Evolutionary conservation across 352 stramenopile genomes (phyloP).

Genomic region (Phytophthora aleatoria): DNA sequence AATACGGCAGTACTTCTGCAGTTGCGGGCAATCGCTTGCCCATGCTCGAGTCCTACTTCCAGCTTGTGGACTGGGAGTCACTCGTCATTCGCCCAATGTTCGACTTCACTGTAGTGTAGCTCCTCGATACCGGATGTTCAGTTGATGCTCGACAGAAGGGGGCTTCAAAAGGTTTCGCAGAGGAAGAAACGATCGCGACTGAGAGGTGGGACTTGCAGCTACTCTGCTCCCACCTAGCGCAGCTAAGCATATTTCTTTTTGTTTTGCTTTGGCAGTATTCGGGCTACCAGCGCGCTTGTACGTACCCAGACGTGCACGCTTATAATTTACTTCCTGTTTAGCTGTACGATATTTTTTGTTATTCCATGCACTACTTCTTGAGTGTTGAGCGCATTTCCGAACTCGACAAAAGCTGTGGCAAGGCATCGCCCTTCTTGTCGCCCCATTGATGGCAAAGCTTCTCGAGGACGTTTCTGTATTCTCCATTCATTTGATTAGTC

Average conservation of each 20-base stretch:
- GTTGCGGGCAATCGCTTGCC: slow-evolving; percentile 82
- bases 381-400: slow-evolving; percentile 1
- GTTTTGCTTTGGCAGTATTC: slow-evolving; percentile 19
- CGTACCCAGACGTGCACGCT: slow-evolving; percentile 21
- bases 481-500: neutral
- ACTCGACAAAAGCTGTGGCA: neutral
- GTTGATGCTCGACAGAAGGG: slow-evolving; percentile 19
- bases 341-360: slow-evolving; percentile 9
- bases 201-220: slow-evolving; percentile 12
- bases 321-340: slow-evolving; percentile 46
- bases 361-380: slow-evolving; percentile 3
- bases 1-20: slow-evolving; percentile 84
- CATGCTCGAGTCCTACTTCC: slow-evolving; percentile 87
- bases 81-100: slow-evolving; percentile 83
- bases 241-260: slow-evolving; percentile 23
- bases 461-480: slow-evolving; percentile 10
- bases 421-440: neutral
- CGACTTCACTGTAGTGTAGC: slow-evolving; percentile 53
- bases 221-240: slow-evolving; percentile 8
- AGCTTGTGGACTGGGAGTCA: slow-evolving; percentile 86
- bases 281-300: slow-evolving; percentile 24
- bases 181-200: slow-evolving; percentile 18
- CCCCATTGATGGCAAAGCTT: neutral
- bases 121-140: slow-evolving; percentile 4
- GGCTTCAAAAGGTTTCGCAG: slow-evolving; percentile 13